Conservation (phyloP, 441 rosid genomes). For the Syzygium malaccense region DNA sequence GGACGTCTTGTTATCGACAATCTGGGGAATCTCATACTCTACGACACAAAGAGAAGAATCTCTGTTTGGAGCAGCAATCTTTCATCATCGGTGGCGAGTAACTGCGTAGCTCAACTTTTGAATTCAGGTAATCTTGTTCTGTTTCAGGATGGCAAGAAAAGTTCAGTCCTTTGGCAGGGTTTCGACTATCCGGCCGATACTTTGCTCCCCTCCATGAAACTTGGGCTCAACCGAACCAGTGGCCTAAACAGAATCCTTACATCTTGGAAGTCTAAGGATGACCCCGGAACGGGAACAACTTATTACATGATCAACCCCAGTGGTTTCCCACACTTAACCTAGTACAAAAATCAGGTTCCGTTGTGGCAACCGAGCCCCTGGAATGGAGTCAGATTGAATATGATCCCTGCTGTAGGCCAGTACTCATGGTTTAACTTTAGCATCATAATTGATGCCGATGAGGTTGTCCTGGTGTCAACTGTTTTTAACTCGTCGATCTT, state of each 20-base stretch:
- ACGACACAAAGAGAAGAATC: constrained; percentile 15
- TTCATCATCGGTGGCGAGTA: background rate
- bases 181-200: constrained; percentile 50
- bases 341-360: constrained; percentile 25
- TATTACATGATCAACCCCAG: constrained; percentile 28
- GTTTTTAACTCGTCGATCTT: background rate
- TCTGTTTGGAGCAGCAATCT: constrained; percentile 55
- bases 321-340: constrained; percentile 42
- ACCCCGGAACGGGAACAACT: constrained; percentile 45
- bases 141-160: constrained; percentile 15
- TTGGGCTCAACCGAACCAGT: constrained; percentile 27
- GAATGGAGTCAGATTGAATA: constrained; percentile 56
- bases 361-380: constrained; percentile 57
- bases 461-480: background rate
- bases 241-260: constrained; percentile 25
- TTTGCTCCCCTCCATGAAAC: constrained; percentile 40
- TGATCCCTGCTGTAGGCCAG: constrained; percentile 35
- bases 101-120: constrained; percentile 28
- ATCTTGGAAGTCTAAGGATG: constrained; percentile 53
- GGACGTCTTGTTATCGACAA: constrained; percentile 33
- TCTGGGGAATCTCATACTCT: constrained; percentile 36
- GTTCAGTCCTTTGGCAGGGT: constrained; percentile 45
- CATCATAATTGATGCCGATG: constrained; percentile 16
- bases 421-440: constrained; percentile 2
- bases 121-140: constrained; percentile 60